Base-by-base conservation (phyloP, 2,329 filamentous ascomycete species). In the Boeremia lycopersici region DNA sequence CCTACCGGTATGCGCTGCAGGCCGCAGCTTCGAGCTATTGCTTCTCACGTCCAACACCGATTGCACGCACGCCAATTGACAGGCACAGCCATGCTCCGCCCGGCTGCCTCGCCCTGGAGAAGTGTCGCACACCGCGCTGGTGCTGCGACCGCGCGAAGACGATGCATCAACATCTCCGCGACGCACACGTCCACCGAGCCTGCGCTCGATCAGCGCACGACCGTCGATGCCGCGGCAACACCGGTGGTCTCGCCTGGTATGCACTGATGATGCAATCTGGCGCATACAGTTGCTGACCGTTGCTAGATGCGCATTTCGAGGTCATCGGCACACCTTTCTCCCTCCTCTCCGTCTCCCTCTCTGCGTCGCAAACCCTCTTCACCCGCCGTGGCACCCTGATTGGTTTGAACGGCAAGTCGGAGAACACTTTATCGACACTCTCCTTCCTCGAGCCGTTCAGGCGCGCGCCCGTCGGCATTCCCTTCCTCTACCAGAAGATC, bases 311-410 rank as follows among this genome's bases (percentile, higher is more conserved):
- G 49, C 87, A 88, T 53, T 99, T 99, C 76, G 91, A 98, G 76
- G 91, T 98, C 42, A 81, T 99, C 61, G 95, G 95, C 59, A 86
- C 90, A 23, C 92, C 93, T 1, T 95, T 95, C 76, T 98, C 95
- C 50, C 86, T 99, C 61, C 87, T 99, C 65, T 97, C 93, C 19
- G 93, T 96, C 62, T 91, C 89, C 7, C 85, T 99, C 47, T 96
- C 95, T 31, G 90, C 95, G 36, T 98, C 93, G 29, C 93, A 98
- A 76, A 89, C 90, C 67, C 86, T 99, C 44, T 97, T 95, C 77
- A 97, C 95, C 19, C 86, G 93, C 65, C 87, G 92, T 68, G 96
- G 96, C 48, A 96, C 93, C 1, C 81, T 99, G 45, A 90, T 98
- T 48, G 93, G 89, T 41, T 84, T 98, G 56, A 91, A 90, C 67